A percentile compares a stretch with the other conserved stretches of the same genome.
Evolutionary conservation across 179 eudicot genomes (phyloP).

Genomic region (Spergularia azorica): DNA sequence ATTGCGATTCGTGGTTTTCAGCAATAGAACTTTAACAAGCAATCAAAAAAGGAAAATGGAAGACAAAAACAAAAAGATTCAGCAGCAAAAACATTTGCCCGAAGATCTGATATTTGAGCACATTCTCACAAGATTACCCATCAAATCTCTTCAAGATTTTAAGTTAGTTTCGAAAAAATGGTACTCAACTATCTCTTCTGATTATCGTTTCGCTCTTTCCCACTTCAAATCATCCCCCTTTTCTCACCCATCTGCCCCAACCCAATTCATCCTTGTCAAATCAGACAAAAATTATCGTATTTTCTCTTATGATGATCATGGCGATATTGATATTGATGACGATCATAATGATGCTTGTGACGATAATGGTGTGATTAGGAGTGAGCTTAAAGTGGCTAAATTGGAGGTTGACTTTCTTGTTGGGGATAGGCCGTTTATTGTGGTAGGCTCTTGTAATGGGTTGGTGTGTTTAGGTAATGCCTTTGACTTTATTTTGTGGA

Average conservation of each 20-base stretch:
- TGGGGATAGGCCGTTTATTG: background rate
- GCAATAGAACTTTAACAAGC: background rate
- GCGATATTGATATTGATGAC: no score
- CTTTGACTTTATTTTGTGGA: conserved; percentile 5
- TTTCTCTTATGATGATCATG: background rate
- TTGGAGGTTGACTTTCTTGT: no score
- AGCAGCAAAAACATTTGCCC: background rate
- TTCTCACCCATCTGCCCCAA: background rate
- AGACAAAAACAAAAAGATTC: background rate
- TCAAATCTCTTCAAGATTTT: conserved; percentile 2
- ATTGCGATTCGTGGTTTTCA: no score
- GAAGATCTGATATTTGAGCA: conserved; percentile 10
- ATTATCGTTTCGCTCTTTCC: background rate
- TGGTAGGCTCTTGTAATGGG: conserved; percentile 22
- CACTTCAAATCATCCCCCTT: conserved; percentile 8
- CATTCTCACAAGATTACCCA: conserved; percentile 13
- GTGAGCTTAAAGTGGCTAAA: no score
- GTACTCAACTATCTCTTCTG: conserved; percentile 16
- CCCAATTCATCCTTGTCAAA: background rate
- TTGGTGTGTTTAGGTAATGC: background rate
- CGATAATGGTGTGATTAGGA: background rate
- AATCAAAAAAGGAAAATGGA: background rate
- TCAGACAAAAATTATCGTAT: background rate
- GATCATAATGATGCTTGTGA: background rate
- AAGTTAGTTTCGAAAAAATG: conserved; percentile 15